Base-by-base conservation (phyloP, 2,329 filamentous ascomycete genomes). In the Fusarium napiforme region DNA sequence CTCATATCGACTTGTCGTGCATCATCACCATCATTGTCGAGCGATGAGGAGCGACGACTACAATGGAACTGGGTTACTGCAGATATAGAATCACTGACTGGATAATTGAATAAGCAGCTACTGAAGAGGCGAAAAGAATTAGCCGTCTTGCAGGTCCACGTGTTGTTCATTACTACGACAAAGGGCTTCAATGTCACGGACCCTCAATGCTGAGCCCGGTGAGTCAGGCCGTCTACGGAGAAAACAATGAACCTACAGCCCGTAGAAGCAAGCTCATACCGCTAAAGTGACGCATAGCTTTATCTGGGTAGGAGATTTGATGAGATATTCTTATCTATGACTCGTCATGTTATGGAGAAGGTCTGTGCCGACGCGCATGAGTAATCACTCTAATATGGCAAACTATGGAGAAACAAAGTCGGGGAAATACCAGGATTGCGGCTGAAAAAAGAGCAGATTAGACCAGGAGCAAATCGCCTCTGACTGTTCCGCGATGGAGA, bases 291-390 rank as follows among this genome's bases (percentile, higher is more conserved):
- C 56, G 30, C 56, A 50, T 23, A 14, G 9, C 11, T 23, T 40
- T 12, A n/a, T 34, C 23, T 15, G 47, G 6, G 21, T 40, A 11
- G 19, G 28, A 8, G 43, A 40, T 8, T 34, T 26, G 8, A 57
- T 40, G 49, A 60, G 39, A 15, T 52, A 46, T 15, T 57, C 49
- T 47, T 50, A 52, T 69, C 36, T 18, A 57, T 67, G 18, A 55
- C 47, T 57, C 43, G 63, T 21, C 55, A 61, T 32, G 50, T 32
- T 28, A 64, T 62, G 47, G 43, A 28, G 47, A 66, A 19, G 46
- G 37, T 28, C 34, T 16, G 34, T 53, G 26, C 26, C 23, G 10
- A 40, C 9, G 34, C 57, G 18, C 47, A 30, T 60, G 12, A 39
- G 46, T 39, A 50, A 53, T 60, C 23, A 37, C 21, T 30, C 11